Conservation (phyloP, 176 grass and related monocot genomes). For the Avena atlantica region DNA sequence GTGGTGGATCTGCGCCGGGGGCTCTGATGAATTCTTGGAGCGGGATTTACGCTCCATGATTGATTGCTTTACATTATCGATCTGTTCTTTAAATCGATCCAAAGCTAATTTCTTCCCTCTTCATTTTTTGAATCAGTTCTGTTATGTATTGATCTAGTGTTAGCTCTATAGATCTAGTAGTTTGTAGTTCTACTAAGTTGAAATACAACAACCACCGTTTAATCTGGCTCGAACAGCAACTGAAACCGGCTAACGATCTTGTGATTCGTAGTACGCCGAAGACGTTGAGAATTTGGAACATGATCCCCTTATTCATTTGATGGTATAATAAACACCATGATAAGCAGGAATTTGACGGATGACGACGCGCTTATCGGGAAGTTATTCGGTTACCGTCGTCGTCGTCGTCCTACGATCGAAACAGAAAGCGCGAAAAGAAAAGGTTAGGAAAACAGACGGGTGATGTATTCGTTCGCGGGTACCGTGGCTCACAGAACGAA, state of each 20-base stretch:
- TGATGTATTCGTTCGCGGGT: slow-evolving; percentile 9
- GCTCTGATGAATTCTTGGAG: slow-evolving; percentile 46
- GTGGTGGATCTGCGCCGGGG: slow-evolving; percentile 78
- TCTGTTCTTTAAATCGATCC: background rate
- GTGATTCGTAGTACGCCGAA: background rate
- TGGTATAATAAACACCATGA: background rate
- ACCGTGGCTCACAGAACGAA: too few species aligned
- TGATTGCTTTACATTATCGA: background rate
- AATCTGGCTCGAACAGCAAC: background rate
- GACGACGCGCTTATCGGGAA: background rate
- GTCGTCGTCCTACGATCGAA: background rate
- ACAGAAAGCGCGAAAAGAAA: background rate
- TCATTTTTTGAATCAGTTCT: background rate
- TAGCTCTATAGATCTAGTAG: slow-evolving; percentile 9
- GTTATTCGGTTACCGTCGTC: background rate
- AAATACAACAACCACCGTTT: slow-evolving; percentile 14
- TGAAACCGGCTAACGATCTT: background rate
- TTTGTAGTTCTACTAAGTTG: slow-evolving; percentile 6
- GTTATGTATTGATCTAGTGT: background rate
- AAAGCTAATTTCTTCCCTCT: background rate
- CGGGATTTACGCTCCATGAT: slow-evolving; percentile 36
- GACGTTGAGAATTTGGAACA: background rate
- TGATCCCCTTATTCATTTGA: background rate
- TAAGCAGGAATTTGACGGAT: background rate
- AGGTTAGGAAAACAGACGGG: background rate